Evolutionary conservation across 108 stramenopile genomes (phyloP).

Genomic region (Discostella pseudostelligera): DNA sequence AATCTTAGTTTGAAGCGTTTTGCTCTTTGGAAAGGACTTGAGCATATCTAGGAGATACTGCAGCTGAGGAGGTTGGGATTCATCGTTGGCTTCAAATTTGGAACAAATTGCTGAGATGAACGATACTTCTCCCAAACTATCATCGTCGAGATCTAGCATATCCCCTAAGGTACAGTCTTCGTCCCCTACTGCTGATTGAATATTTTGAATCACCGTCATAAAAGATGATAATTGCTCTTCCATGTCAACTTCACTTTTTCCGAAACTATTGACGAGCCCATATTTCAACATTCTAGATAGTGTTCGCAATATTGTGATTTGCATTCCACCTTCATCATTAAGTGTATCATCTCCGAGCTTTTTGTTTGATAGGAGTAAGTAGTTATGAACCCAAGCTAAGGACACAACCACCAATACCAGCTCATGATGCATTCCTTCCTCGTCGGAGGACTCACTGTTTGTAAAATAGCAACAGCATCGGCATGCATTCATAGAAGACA

Average conservation of each 20-base stretch:
- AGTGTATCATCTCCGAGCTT: background rate
- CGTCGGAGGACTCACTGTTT: background rate
- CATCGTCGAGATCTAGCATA: conserved; percentile 34
- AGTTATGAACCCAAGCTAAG: conserved; percentile 43
- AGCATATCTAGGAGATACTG: conserved; percentile 42
- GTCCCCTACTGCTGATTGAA: conserved; percentile 32
- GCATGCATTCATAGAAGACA: conserved; percentile 35
- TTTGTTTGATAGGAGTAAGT: conserved; percentile 10
- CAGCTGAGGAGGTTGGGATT: conserved; percentile 31
- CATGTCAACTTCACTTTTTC: conserved; percentile 11
- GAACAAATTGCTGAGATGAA: conserved; percentile 26
- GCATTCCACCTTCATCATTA: background rate
- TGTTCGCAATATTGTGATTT: conserved; percentile 16
- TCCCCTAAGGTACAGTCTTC: conserved; percentile 38
- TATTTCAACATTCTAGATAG: conserved; percentile 20
- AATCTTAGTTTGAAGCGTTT: background rate
- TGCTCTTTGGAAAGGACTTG: conserved; percentile 13
- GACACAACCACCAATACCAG: conserved; percentile 33
- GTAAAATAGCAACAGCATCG: conserved; percentile 20
- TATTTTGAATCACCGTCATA: conserved; percentile 35
- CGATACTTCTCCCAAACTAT: conserved; percentile 1
- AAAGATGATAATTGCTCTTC: conserved; percentile 33
- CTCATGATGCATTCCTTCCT: conserved; percentile 11
- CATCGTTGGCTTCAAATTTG: conserved; percentile 17
- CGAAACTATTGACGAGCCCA: conserved; percentile 2